These are phyloP conservation scores for Oryza officinalis DNA, from an alignment of 176 grass and related monocot species.

Conservation along the genomic window DNA sequence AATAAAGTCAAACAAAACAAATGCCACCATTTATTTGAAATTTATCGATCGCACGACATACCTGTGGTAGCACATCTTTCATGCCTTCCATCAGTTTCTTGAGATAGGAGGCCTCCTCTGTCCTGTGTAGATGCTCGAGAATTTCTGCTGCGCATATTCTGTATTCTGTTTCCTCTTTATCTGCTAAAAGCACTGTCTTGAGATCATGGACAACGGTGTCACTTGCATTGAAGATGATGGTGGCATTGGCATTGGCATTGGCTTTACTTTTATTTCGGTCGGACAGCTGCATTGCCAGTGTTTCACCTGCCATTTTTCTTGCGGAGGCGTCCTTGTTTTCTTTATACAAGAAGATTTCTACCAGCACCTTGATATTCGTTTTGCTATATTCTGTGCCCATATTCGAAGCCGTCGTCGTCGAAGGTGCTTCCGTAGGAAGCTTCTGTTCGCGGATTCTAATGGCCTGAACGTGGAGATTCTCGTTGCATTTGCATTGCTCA, in stretches of 20 bases:
- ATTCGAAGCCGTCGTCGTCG: not conserved
- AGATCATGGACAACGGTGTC: not conserved
- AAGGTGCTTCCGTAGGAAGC: not conserved
- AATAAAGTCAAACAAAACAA: too few species aligned
- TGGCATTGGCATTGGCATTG: not conserved
- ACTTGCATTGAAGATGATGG: not conserved
- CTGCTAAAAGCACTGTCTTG: not conserved
- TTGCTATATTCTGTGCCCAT: too few species aligned
- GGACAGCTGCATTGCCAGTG: not conserved
- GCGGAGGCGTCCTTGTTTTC: not conserved
- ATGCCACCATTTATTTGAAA: too few species aligned
- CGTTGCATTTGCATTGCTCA: not conserved
- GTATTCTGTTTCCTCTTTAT: not conserved
- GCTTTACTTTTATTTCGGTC: not conserved
- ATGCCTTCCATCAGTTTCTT: too few species aligned
- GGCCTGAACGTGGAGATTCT: accelerated
- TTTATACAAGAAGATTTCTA: not conserved
- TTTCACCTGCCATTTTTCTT: not conserved
- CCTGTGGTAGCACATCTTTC: too few species aligned
- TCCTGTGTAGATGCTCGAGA: not conserved
- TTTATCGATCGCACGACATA: too few species aligned
- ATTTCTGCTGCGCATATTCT: not conserved
- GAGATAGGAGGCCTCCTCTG: too few species aligned
- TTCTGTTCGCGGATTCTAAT: not conserved
- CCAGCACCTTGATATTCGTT: not conserved